A percentile compares a stretch with the other conserved stretches of the same genome.
Evolutionary conservation across 805 yeast species (phyloP).

Genomic region (Kodamaea jinghongensis): DNA sequence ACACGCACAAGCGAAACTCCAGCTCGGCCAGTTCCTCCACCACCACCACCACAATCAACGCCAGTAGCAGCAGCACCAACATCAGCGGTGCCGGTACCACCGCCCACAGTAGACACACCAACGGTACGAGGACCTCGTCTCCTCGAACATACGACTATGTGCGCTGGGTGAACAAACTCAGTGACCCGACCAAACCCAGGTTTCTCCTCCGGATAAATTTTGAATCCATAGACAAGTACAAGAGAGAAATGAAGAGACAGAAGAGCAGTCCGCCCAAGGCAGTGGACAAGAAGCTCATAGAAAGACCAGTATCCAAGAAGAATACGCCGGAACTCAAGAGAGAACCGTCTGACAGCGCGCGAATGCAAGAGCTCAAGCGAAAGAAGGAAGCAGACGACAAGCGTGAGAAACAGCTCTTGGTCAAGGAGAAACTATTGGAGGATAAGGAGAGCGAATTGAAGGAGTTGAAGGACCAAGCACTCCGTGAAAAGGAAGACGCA

Average conservation of each 20-base stretch:
- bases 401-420: conserved; percentile 2
- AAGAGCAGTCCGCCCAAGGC: conserved; percentile 1
- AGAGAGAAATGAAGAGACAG: conserved; percentile 4
- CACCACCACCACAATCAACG: not conserved
- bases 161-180: conserved; percentile 28
- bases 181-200: conserved; percentile 23
- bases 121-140: not conserved
- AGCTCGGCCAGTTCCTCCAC: not conserved
- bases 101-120: not conserved
- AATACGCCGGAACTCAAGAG: conserved; percentile 4
- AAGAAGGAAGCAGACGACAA: conserved; percentile 9
- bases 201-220: conserved; percentile 26
- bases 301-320: conserved; percentile 5
- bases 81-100: too few relatives aligned
- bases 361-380: not conserved
- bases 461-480: conserved; percentile 3
- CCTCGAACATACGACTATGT: conserved; percentile 9
- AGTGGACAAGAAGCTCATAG: not conserved
- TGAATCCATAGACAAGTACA: conserved; percentile 17
- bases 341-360: conserved; percentile 1
- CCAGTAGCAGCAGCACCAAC: not conserved
- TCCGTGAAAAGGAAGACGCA: conserved; percentile 2
- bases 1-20: not conserved
- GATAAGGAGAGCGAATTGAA: conserved; percentile 7
- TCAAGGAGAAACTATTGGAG: conserved; percentile 6